Conservation (phyloP, 2,329 filamentous ascomycete genomes). For the Ophiosphaerella korrae region DNA sequence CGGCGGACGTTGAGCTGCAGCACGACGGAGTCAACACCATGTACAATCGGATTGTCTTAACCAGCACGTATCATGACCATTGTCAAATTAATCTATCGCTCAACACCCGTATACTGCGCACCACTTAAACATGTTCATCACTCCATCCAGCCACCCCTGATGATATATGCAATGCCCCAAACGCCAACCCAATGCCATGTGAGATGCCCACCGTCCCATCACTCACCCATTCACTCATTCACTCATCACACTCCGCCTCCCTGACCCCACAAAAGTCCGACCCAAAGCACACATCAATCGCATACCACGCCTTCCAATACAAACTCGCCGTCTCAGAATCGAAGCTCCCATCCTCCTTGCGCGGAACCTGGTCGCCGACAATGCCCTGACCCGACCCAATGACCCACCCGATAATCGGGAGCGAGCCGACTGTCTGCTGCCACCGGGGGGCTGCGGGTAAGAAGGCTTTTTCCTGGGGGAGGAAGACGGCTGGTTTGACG, state of each 20-base stretch:
- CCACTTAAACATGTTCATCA: background rate
- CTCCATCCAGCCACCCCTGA: background rate
- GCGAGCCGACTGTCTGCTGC: slow-evolving; percentile 49
- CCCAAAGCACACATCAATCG: slow-evolving; percentile 60
- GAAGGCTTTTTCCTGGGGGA: slow-evolving; percentile 54
- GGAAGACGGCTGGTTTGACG: slow-evolving; percentile 46
- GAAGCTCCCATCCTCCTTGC: slow-evolving; percentile 74
- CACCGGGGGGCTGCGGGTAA: slow-evolving; percentile 50
- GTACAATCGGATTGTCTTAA: slow-evolving; percentile 8
- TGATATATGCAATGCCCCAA: background rate
- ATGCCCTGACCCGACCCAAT: slow-evolving; percentile 59
- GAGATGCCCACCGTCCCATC: background rate
- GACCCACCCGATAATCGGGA: slow-evolving; percentile 58
- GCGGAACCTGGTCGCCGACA: slow-evolving; percentile 76
- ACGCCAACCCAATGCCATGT: slow-evolving; percentile 1
- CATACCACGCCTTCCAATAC: slow-evolving; percentile 66
- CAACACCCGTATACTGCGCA: background rate
- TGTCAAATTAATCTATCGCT: no score
- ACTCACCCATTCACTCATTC: slow-evolving; percentile 3
- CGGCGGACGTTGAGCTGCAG: background rate
- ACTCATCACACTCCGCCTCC: slow-evolving; percentile 54
- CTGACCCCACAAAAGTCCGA: slow-evolving; percentile 66
- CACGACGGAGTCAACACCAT: slow-evolving; percentile 1
- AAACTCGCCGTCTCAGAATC: slow-evolving; percentile 70
- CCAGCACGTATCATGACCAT: no score